Evolutionary conservation across 1,284 basidiomycete species (phyloP).

Genomic region (Amylostereum areolatum): DNA sequence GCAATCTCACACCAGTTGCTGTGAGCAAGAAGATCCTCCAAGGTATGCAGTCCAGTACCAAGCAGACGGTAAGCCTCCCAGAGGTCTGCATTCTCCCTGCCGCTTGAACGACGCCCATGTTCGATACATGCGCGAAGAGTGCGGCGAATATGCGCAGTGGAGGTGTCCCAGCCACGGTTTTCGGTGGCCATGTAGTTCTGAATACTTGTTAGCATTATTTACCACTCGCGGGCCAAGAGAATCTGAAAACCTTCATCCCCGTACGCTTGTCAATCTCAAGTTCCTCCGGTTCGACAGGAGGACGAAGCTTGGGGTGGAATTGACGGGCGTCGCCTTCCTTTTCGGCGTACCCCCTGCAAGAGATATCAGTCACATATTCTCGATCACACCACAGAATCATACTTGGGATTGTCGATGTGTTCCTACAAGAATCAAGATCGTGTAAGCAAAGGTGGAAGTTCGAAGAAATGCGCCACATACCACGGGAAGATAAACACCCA

Average conservation of each 20-base stretch:
- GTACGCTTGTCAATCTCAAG: conserved; percentile 76
- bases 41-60: conserved; percentile 66
- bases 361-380: conserved; percentile 2
- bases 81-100: conserved; percentile 50
- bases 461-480: conserved; percentile 29
- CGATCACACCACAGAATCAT: conserved; percentile 8
- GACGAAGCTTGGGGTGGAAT: conserved; percentile 66
- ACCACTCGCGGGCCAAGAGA: neutral
- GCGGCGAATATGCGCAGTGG: conserved; percentile 69
- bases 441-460: conserved; percentile 3
- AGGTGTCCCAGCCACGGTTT: conserved; percentile 71
- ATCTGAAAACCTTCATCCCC: conserved; percentile 71
- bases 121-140: conserved; percentile 62
- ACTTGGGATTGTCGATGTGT: conserved; percentile 77
- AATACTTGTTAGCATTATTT: too few species aligned
- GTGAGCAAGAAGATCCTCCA: conserved; percentile 78
- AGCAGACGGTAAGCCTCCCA: conserved; percentile 73
- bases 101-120: conserved; percentile 46
- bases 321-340: conserved; percentile 67
- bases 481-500: conserved; percentile 78
- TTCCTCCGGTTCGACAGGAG: conserved; percentile 67
- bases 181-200: conserved; percentile 61
- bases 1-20: conserved; percentile 77
- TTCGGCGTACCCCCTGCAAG: conserved; percentile 60
- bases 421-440: conserved; percentile 33